Base-by-base conservation (phyloP, 2,329 filamentous ascomycete species). In the Fusarium tjaetaba region DNA sequence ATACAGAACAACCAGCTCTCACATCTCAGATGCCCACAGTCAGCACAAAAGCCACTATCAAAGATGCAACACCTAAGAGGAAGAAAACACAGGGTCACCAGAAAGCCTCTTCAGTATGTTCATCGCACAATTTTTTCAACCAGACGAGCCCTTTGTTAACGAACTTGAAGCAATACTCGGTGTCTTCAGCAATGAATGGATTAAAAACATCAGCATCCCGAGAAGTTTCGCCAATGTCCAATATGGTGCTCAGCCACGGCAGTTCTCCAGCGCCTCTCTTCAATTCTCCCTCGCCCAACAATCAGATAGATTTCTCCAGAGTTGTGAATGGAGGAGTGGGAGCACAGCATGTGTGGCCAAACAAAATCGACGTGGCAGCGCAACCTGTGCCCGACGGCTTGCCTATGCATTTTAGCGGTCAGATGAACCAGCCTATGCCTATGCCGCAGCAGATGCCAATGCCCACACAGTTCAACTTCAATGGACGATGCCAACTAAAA, bases 201-300 rank as follows among this genome's bases (percentile, higher is more conserved):
- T 74, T 85, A 13, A 86, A 84, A 70, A 85, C 84, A 46, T 80
- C 81, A 36, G 81, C 80, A 32, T 89, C 88, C 3, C 83, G 87
- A 71, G 89, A 90, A 74, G 83, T 85, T 26, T 90, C 89, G 4
- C 89, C 89, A 18, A 83, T 86, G 74, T 87, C 87, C 20, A 85
- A 84, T 46, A 84, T 88, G 75, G 81, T 86, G 34, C 81, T 85
- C 36, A 89, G 87, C 80, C 87, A 88, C 36, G 85, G 83, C 73
- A 85, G 87, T 6, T 89, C 88, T 4, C 88, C 88, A 4, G 79
- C 83, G 15, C 79, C 84, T 30, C 80, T 86, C 43, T 85, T 88
- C 58, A 83, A 84, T 68, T 84, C 87, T 1, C 85, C 88, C 11
- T 86, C 88, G 7, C 85, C 87, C 7, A 80, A 82, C 41, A 79